Percentiles rank a stretch among this genome's conserved stretches.
phyloP scores from a whole-genome alignment of 2,329 filamentous ascomycete genomes.

The Metarhizium anisopliae region DNA sequence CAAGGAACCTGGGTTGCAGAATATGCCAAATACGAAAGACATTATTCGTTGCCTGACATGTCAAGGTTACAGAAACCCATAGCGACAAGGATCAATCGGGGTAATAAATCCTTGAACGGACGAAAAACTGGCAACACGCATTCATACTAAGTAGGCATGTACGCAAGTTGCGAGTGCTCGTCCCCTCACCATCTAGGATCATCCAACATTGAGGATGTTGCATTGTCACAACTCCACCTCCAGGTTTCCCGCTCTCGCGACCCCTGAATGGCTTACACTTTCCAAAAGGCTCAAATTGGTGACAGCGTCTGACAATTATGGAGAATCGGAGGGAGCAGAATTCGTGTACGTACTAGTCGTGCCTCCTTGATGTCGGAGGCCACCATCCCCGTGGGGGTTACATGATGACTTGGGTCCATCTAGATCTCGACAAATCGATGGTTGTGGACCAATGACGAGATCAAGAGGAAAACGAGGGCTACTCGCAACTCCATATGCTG shows the following conservation, averaged over 20 bases:
- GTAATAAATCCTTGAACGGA: not conserved
- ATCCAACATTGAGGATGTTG: too few relatives aligned
- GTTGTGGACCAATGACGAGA: not conserved
- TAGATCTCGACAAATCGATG: not conserved
- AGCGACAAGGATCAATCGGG: not conserved
- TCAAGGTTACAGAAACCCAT: not conserved
- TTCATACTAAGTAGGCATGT: too few relatives aligned
- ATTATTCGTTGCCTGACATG: not conserved
- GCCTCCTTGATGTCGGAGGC: not conserved
- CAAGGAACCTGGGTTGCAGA: not conserved
- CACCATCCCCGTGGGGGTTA: not conserved
- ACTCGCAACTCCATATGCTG: not conserved
- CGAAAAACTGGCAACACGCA: not conserved
- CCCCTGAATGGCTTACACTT: not conserved
- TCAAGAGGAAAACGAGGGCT: not conserved
- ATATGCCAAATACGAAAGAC: not conserved
- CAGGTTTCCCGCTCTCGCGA: not conserved
- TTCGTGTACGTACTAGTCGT: not conserved
- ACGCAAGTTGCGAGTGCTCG: too few relatives aligned
- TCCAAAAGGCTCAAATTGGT: not conserved
- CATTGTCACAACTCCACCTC: not conserved
- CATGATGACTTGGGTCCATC: not conserved
- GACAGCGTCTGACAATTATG: not conserved
- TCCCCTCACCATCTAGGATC: too few relatives aligned
- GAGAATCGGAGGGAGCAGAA: not conserved